These are phyloP conservation scores for Neltuma alba DNA, from an alignment of 306 rosid genomes.

Conservation along the genomic window DNA sequence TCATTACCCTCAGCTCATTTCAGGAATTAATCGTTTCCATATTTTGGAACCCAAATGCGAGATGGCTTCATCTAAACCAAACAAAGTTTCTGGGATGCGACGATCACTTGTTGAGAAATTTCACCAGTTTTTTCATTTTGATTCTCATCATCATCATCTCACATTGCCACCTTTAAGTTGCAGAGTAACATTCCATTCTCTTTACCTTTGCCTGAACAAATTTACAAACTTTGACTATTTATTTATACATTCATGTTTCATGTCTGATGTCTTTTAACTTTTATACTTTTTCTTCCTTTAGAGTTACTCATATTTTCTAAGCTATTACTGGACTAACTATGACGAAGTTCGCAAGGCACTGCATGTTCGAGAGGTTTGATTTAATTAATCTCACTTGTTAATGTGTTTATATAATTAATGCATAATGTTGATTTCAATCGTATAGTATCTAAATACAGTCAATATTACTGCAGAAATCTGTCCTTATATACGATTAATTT, in stretches of 20 bases:
- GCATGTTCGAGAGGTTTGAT: conserved; percentile 43
- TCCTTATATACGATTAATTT: no score
- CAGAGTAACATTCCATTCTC: neutral
- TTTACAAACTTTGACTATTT: neutral
- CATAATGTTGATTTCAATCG: no score
- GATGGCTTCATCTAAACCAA: neutral
- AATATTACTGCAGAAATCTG: no score
- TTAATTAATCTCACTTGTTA: no score
- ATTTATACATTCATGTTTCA: neutral
- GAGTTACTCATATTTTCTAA: conserved; percentile 32
- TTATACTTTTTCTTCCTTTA: neutral
- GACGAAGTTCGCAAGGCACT: conserved; percentile 2
- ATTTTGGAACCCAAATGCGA: neutral
- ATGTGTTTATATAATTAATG: no score
- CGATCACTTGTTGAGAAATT: no score
- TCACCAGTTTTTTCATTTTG: no score
- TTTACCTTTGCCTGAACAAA: no score
- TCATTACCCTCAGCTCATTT: neutral
- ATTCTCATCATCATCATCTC: no score
- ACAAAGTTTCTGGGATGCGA: no score
- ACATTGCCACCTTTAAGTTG: neutral
- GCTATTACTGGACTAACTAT: conserved; percentile 54
- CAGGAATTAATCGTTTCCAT: neutral
- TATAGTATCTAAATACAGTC: no score
- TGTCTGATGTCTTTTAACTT: neutral